Percentiles rank a stretch among this genome's conserved stretches.
Evolutionary conservation across 129 eudicot species (phyloP).

Genomic region (Tagetes patula): DNA sequence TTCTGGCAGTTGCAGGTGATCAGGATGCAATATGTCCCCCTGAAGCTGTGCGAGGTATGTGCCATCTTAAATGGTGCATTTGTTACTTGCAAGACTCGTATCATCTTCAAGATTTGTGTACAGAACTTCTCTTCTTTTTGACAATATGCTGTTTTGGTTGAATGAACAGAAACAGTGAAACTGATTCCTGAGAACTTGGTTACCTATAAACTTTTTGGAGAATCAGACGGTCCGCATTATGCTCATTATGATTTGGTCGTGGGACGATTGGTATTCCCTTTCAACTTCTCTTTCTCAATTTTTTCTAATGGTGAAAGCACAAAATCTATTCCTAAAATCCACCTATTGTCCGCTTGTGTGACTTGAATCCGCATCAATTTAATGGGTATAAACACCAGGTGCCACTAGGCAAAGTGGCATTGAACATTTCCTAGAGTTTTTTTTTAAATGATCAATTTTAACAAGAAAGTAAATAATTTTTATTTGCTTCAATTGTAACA

Average conservation of each 20-base stretch:
- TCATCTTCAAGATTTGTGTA: background rate
- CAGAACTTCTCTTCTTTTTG: background rate
- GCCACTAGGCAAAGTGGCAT: no score
- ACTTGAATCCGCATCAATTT: no score
- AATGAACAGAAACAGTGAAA: conserved; percentile 65
- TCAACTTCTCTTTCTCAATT: background rate
- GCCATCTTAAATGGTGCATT: background rate
- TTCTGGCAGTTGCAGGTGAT: conserved; percentile 91
- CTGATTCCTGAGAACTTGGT: conserved; percentile 71
- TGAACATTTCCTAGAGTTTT: no score
- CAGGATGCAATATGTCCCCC: conserved; percentile 90
- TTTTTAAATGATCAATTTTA: no score
- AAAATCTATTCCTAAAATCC: no score
- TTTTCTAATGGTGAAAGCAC: no score
- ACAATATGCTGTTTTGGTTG: background rate
- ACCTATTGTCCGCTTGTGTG: no score
- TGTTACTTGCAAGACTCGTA: background rate
- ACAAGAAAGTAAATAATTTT: no score
- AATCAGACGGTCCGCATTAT: conserved; percentile 77
- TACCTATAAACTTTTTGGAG: conserved; percentile 79
- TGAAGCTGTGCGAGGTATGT: conserved; percentile 83
- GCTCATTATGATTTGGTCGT: conserved; percentile 98
- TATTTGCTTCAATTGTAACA: no score
- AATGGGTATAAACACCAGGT: no score
- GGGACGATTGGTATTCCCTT: conserved; percentile 58